Conservation (phyloP, 176 grass and related monocot species). For the Triticum urartu region DNA sequence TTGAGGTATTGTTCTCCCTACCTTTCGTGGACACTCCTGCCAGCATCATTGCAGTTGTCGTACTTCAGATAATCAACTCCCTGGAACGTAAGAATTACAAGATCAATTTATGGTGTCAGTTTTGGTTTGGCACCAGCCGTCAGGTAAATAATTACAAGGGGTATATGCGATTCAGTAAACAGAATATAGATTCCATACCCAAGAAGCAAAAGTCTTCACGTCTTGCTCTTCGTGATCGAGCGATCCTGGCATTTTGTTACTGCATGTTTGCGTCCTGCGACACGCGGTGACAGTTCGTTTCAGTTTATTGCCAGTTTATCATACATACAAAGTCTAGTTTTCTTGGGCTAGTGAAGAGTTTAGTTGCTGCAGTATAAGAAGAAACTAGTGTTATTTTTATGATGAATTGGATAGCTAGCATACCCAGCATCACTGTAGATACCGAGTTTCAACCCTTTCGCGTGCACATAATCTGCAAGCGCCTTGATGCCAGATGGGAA, state of each 20-base stretch:
- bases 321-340: neutral
- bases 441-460: constrained; percentile 80
- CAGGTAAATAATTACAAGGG: neutral
- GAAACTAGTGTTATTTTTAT: neutral
- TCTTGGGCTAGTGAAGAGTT: neutral
- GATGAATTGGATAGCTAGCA: constrained; percentile 31
- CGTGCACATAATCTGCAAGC: constrained; percentile 84
- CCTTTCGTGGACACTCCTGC: constrained; percentile 57
- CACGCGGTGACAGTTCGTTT: neutral
- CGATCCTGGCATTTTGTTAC: constrained; percentile 77
- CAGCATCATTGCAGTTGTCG: constrained; percentile 77
- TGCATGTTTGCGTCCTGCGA: constrained; percentile 73
- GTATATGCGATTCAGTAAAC: neutral
- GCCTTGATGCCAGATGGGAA: constrained; percentile 88
- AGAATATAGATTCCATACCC: constrained; percentile 43
- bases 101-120: neutral
- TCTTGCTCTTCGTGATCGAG: constrained; percentile 89
- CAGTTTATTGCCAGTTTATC: neutral
- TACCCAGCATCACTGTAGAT: constrained; percentile 96
- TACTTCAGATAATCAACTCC: constrained; percentile 96
- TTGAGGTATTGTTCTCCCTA: constrained; percentile 24
- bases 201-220: constrained; percentile 75
- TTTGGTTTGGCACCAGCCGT: neutral
- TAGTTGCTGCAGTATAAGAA: neutral
- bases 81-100: constrained; percentile 35